Evolutionary conservation across 192 early-diverging fungal genomes (phyloP).

Genomic region (Coemansia asiatica): DNA sequence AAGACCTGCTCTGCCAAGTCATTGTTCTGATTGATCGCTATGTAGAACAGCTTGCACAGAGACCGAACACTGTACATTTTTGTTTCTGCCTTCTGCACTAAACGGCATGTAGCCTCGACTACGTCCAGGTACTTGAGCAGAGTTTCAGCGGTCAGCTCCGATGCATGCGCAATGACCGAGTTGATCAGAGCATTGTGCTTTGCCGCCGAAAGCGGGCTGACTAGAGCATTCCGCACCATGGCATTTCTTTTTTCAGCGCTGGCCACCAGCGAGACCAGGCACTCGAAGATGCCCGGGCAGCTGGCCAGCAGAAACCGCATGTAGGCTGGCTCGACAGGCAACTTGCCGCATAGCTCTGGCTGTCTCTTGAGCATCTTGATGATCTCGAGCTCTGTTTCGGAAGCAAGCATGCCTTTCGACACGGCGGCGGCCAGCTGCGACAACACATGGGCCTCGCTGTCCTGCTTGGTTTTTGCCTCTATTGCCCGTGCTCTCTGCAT

Average conservation of each 20-base stretch:
- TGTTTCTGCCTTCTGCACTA: slow-evolving; percentile 12
- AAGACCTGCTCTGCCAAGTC: slow-evolving; percentile 27
- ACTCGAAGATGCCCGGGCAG: not conserved
- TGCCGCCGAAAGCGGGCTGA: slow-evolving; percentile 36
- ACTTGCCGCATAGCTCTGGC: slow-evolving; percentile 15
- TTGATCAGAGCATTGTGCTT: slow-evolving; percentile 31
- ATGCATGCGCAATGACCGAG: slow-evolving; percentile 19
- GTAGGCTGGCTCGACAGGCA: slow-evolving; percentile 15
- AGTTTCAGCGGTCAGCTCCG: slow-evolving; percentile 14
- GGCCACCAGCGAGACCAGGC: not conserved
- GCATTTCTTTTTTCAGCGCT: slow-evolving; percentile 8
- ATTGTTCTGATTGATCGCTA: slow-evolving; percentile 19
- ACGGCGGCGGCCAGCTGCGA: slow-evolving; percentile 21
- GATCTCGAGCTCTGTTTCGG: slow-evolving; percentile 4
- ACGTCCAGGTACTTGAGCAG: slow-evolving; percentile 41
- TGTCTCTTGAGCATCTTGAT: slow-evolving; percentile 10
- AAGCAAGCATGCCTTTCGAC: not conserved
- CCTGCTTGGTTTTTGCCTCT: slow-evolving; percentile 3
- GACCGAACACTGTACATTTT: slow-evolving; percentile 35
- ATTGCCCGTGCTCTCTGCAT: slow-evolving; percentile 17
- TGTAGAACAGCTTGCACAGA: slow-evolving; percentile 29
- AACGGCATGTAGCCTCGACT: slow-evolving; percentile 45
- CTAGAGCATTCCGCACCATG: slow-evolving; percentile 20
- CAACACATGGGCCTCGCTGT: slow-evolving; percentile 17
- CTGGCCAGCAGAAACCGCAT: slow-evolving; percentile 8